A percentile compares a stretch with the other conserved stretches of the same genome.
Conservation (phyloP, 2,329 filamentous ascomycete genomes). For the Rutstroemia sp. region DNA sequence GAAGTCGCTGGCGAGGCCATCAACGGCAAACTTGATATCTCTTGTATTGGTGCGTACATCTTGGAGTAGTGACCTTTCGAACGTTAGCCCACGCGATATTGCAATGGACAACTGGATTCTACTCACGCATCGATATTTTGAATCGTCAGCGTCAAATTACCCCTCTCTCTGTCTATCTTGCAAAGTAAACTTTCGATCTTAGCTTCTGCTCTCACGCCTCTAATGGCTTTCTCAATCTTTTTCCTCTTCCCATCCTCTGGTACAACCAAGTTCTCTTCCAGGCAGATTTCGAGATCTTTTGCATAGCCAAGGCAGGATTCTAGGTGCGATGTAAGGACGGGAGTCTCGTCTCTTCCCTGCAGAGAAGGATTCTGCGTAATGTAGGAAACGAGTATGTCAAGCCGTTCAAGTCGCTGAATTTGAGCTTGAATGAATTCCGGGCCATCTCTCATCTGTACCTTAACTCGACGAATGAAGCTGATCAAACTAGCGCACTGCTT, state of each 20-base stretch:
- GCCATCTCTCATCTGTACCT: neutral
- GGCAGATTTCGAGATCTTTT: neutral
- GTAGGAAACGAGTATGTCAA: neutral
- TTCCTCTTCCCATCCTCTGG: neutral
- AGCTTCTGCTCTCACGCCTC: neutral
- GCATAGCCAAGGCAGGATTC: neutral
- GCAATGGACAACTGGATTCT: neutral
- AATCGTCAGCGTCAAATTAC: constrained; percentile 1
- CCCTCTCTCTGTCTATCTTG: constrained; percentile 6
- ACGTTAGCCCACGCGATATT: neutral
- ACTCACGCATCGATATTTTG: constrained; percentile 4
- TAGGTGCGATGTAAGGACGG: neutral
- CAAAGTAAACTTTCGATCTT: neutral
- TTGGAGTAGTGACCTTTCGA: neutral
- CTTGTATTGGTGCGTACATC: neutral
- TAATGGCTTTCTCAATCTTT: constrained; percentile 3
- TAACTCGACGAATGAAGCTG: neutral
- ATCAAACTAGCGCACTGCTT: neutral
- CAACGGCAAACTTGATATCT: no score
- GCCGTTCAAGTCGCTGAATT: constrained; percentile 5
- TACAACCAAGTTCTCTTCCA: neutral
- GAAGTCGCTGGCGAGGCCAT: no score
- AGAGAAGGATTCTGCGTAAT: neutral
- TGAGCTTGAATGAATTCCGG: neutral
- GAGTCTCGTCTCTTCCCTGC: neutral